phyloP scores from a whole-genome alignment of 1,139 yeast genomes.

The Debaryomyces singareniensis region DNA sequence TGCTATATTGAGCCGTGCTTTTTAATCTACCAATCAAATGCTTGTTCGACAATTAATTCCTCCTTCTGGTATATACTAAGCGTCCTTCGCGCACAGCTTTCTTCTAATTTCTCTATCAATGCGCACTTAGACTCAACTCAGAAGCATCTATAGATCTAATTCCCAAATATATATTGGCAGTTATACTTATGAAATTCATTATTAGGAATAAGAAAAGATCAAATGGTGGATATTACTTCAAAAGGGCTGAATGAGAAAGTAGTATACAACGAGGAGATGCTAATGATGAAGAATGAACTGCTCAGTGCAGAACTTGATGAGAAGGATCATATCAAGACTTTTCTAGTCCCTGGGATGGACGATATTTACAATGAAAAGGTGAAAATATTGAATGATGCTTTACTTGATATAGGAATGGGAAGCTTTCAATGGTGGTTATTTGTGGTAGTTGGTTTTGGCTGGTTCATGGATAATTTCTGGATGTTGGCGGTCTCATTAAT shows the following conservation, averaged over 20 bases:
- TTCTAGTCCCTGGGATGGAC: slow-evolving; percentile 3
- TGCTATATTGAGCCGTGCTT: not conserved
- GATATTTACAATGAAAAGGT: slow-evolving; percentile 6
- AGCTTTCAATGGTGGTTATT: slow-evolving; percentile 12
- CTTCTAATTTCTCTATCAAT: not conserved
- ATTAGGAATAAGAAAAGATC: not conserved
- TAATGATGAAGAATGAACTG: not conserved
- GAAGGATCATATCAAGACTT: not conserved
- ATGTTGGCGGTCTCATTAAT: slow-evolving; percentile 13
- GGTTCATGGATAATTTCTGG: slow-evolving; percentile 15
- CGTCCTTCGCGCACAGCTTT: not conserved
- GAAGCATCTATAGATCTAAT: not conserved
- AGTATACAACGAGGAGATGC: not conserved
- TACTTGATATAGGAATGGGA: slow-evolving; percentile 15
- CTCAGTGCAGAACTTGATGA: not conserved
- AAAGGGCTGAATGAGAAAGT: no score
- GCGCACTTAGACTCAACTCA: not conserved
- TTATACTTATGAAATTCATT: no score
- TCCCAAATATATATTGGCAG: no score
- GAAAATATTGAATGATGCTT: slow-evolving; percentile 8
- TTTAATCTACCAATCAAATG: no score
- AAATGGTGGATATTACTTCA: not conserved
- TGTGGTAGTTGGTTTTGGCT: slow-evolving; percentile 16
- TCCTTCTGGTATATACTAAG: no score
- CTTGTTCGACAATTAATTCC: no score